These are phyloP conservation scores for Debaryomycetaceae sp. DNA, from an alignment of 1,139 yeast genomes.

Conservation along the genomic window DNA sequence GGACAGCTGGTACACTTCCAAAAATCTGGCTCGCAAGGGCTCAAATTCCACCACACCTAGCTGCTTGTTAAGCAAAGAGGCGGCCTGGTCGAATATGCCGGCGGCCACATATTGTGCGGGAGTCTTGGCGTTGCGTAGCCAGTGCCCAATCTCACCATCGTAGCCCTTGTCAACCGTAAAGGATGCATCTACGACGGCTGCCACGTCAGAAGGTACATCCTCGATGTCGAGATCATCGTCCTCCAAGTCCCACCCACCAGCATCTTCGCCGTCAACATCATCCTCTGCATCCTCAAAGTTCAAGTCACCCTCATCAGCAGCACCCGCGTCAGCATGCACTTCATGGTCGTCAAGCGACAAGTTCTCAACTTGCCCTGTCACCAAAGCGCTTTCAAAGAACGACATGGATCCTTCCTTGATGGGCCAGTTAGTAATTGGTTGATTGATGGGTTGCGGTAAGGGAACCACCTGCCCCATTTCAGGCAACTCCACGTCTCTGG, in stretches of 20 bases:
- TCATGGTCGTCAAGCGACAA: slow-evolving; percentile 46
- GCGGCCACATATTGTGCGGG: slow-evolving; percentile 95
- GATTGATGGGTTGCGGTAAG: slow-evolving; percentile 44
- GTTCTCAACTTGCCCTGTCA: slow-evolving; percentile 70
- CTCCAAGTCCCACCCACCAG: slow-evolving; percentile 52
- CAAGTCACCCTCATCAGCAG: slow-evolving; percentile 15
- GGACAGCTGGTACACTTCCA: slow-evolving; percentile 77
- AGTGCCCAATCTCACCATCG: slow-evolving; percentile 64
- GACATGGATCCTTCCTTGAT: slow-evolving; percentile 67
- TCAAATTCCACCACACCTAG: slow-evolving; percentile 81
- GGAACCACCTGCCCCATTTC: slow-evolving; percentile 39
- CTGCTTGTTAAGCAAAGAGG: slow-evolving; percentile 85
- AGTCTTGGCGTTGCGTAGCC: slow-evolving; percentile 87
- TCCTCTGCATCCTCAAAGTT: slow-evolving; percentile 14
- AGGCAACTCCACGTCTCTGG: slow-evolving; percentile 65
- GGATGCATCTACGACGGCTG: slow-evolving; percentile 26
- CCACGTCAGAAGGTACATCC: slow-evolving; percentile 38
- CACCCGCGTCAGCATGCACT: slow-evolving; percentile 19
- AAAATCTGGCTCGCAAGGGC: slow-evolving; percentile 78
- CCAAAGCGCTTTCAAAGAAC: slow-evolving; percentile 78
- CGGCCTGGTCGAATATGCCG: slow-evolving; percentile 95
- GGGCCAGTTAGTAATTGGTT: slow-evolving; percentile 73
- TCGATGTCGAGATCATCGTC: slow-evolving; percentile 47
- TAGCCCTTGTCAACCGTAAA: slow-evolving; percentile 14
- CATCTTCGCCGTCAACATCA: slow-evolving; percentile 50